A percentile compares a stretch with the other conserved stretches of the same genome.
Conservation (phyloP, 2,329 filamentous ascomycete species). For the Oidium heveae region DNA sequence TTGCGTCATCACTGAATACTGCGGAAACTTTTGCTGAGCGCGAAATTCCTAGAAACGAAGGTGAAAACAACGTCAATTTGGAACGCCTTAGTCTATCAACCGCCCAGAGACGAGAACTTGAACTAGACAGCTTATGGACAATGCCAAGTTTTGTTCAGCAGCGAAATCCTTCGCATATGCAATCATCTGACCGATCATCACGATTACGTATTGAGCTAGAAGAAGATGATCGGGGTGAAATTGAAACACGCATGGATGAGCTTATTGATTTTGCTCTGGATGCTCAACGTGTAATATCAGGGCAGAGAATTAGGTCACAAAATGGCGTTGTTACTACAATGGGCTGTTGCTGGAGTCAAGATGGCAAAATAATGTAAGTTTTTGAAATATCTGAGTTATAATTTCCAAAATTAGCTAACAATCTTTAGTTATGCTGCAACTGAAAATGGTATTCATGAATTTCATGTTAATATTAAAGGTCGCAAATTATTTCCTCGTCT, state of each 20-base stretch:
- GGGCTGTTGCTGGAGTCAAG: slow-evolving; percentile 34
- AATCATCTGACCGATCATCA: slow-evolving; percentile 6
- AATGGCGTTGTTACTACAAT: slow-evolving; percentile 20
- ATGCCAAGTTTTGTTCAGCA: background rate
- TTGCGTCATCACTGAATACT: slow-evolving; percentile 8
- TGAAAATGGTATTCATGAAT: slow-evolving; percentile 54
- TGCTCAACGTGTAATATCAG: background rate
- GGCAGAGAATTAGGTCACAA: slow-evolving; percentile 3
- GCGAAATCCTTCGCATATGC: slow-evolving; percentile 11
- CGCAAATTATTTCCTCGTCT: slow-evolving; percentile 34
- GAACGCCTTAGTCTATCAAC: slow-evolving; percentile 8
- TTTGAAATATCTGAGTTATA: background rate
- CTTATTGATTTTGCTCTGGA: slow-evolving; percentile 1
- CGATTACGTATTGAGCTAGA: slow-evolving; percentile 10
- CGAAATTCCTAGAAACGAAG: slow-evolving; percentile 3
- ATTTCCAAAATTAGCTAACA: slow-evolving; percentile 1
- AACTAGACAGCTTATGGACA: slow-evolving; percentile 5
- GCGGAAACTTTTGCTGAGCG: slow-evolving; percentile 7
- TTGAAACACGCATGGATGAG: slow-evolving; percentile 8
- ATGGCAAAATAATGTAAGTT: slow-evolving; percentile 32
- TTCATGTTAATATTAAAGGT: slow-evolving; percentile 35
- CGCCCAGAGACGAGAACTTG: slow-evolving; percentile 2
- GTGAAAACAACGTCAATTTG: slow-evolving; percentile 9
- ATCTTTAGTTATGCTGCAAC: slow-evolving; percentile 30
- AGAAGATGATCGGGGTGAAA: slow-evolving; percentile 13